phyloP scores from a whole-genome alignment of 805 yeast genomes.

The Candida patagonica region DNA sequence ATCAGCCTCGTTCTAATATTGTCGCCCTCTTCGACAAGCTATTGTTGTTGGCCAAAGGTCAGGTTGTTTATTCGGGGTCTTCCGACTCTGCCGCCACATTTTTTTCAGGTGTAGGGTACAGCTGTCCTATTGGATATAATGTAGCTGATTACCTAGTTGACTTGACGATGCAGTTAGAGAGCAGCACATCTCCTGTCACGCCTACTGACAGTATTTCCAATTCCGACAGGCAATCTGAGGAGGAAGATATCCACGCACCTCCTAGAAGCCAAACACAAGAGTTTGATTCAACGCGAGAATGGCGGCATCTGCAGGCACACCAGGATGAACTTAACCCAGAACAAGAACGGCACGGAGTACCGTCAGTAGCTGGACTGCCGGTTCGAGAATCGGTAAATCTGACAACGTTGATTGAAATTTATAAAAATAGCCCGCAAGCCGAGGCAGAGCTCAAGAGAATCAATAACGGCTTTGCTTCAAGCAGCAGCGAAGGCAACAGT shows the following conservation, averaged over 20 bases:
- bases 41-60: constrained; percentile 73
- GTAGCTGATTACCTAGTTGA: constrained; percentile 92
- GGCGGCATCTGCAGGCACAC: constrained; percentile 81
- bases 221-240: constrained; percentile 11
- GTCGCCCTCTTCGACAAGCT: constrained; percentile 84
- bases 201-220: not conserved
- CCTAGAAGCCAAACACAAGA: constrained; percentile 4
- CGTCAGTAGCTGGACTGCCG: not conserved
- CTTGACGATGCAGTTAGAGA: constrained; percentile 56
- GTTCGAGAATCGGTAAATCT: constrained; percentile 11
- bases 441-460: constrained; percentile 16
- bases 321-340: constrained; percentile 43
- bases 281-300: constrained; percentile 60
- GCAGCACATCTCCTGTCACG: not conserved
- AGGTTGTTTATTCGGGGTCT: constrained; percentile 80
- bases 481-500: constrained; percentile 16
- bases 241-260: constrained; percentile 1
- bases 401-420: constrained; percentile 25
- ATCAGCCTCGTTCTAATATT: constrained; percentile 94
- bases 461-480: constrained; percentile 16
- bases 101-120: constrained; percentile 64
- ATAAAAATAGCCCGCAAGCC: constrained; percentile 19
- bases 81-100: constrained; percentile 65
- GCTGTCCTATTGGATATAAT: constrained; percentile 83
- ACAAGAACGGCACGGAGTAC: not conserved